Conservation (phyloP, 768 basidiomycete species). For the Daedaleopsis nitida region DNA sequence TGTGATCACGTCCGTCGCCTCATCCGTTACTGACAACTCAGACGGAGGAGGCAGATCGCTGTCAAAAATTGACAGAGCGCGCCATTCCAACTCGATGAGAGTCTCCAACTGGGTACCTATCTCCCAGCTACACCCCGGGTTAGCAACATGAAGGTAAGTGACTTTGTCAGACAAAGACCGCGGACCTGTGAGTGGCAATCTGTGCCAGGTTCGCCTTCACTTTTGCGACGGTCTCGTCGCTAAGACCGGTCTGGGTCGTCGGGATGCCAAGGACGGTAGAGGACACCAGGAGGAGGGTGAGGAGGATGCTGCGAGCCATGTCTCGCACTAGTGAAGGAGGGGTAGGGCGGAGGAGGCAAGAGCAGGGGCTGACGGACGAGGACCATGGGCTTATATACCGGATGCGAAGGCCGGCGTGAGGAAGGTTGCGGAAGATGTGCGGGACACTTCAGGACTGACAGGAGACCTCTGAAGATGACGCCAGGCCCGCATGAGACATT, state of each 20-base stretch:
- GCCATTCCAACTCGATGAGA: slow-evolving; percentile 53
- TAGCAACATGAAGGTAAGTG: background rate
- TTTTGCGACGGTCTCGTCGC: slow-evolving; percentile 26
- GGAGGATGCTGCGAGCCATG: slow-evolving; percentile 2
- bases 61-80: slow-evolving; percentile 51
- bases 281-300: slow-evolving; percentile 9
- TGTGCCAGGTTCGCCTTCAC: slow-evolving; percentile 31
- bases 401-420: background rate
- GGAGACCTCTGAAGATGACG: background rate
- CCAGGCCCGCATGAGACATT: too few relatives aligned
- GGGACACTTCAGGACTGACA: too few relatives aligned
- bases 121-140: slow-evolving; percentile 51
- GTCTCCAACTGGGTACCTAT: slow-evolving; percentile 60
- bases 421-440: background rate
- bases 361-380: background rate
- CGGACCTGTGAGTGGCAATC: slow-evolving; percentile 31
- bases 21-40: slow-evolving; percentile 26
- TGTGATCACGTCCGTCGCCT: slow-evolving; percentile 42
- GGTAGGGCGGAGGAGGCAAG: background rate
- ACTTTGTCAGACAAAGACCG: background rate
- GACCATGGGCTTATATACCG: background rate
- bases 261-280: slow-evolving; percentile 9
- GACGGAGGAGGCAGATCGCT: slow-evolving; percentile 46
- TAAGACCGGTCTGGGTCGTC: slow-evolving; percentile 23
- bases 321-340: slow-evolving; percentile 3